These are phyloP conservation scores for Hibiscus tridactylites DNA, from an alignment of 345 rosid species.

Conservation along the genomic window DNA sequence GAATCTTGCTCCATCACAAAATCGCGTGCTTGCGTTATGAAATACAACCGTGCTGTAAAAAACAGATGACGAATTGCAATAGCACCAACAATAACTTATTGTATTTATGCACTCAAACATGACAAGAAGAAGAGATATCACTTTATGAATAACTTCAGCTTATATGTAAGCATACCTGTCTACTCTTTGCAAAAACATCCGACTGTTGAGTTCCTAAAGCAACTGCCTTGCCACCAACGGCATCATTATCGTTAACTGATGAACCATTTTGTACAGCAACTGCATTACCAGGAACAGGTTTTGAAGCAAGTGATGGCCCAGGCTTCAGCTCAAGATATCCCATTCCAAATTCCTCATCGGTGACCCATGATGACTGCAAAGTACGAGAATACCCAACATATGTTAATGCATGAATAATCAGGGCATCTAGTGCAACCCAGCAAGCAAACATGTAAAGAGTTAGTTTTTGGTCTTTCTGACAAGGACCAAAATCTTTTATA, in stretches of 20 bases:
- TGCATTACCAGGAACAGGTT: constrained; percentile 35
- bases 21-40: no score
- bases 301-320: constrained; percentile 50
- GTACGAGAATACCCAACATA: not conserved
- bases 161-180: no score
- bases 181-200: no score
- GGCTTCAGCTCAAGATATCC: constrained; percentile 90
- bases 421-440: not conserved
- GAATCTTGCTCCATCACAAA: no score
- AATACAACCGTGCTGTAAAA: no score
- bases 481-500: not conserved
- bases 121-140: no score
- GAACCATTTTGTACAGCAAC: constrained; percentile 45
- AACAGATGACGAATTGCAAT: no score
- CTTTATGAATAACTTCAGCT: no score
- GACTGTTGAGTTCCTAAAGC: constrained; percentile 34
- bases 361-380: constrained; percentile 90
- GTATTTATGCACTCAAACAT: no score
- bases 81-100: no score
- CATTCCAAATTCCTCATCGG: constrained; percentile 99
- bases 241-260: constrained; percentile 37
- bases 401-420: not conserved
- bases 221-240: constrained; percentile 38
- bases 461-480: not conserved
- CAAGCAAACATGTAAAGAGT: not conserved